Evolutionary conservation across 164 flowering plant species (phyloP), one percentile per base, ranked within the genome.

Genomic region (Piper longum): DNA sequence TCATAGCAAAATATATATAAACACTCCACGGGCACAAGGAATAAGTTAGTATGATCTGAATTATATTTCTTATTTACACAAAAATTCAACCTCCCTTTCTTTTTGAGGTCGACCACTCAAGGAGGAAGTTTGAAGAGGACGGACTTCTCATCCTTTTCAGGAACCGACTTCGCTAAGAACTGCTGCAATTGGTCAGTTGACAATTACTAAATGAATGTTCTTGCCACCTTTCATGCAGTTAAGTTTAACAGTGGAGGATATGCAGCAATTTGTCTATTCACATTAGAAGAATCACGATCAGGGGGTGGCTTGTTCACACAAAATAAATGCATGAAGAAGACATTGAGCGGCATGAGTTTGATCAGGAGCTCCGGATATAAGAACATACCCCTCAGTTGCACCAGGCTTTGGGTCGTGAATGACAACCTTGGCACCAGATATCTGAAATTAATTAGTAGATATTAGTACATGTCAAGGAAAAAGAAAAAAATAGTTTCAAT

Each of bases 271-370:
- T 48, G 14, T 48, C 52, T 48, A 48, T 14, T 14, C 52, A 14
- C 59, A 57, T 26, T 26, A 36, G 16, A 14, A 13, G 42, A 4
- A 60, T 36, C 1, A 63, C 5, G 42, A 66, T 63, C 67, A 71
- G 52, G 70, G 61, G 40, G 67, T 44, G 36, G 70, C 11, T 57
- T 64, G 74, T 44, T 67, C 74, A 48, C 59, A 60, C 9, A 71
- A 70, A 36, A 83, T 78, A 75, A 83, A 83, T 48, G 82, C 85
- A 12, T 83, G 88, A 43, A 83, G 57, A 59, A 83, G 83, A 67
- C 70, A 80, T 66, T 84, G 84, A 16, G 88, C 85, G 43, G 76
- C 67, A 5, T 54, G 76, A 4, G 61, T 48, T 63, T 80, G 79
- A 65, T 76, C 80, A 1, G 74, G 68, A 11, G 80, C 71, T 56